These are phyloP conservation scores for Vigna trinervia DNA, from an alignment of 306 rosid species.

Conservation along the genomic window DNA sequence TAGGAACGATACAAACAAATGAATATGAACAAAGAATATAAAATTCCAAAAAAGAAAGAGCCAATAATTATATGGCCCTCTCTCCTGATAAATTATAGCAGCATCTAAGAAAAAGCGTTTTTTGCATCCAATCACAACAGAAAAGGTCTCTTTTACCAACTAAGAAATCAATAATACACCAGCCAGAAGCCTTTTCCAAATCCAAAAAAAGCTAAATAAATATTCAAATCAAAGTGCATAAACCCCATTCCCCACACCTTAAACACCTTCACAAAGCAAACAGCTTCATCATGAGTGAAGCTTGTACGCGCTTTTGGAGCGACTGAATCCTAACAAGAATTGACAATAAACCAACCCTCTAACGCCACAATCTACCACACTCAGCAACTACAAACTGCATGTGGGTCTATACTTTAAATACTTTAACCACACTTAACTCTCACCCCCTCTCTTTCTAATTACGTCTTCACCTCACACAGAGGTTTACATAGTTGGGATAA, in stretches of 20 bases:
- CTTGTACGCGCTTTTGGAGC: constrained; percentile 54
- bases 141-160: constrained; percentile 47
- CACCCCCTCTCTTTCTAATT: constrained; percentile 22
- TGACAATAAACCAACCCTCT: constrained; percentile 46
- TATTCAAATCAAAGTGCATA: constrained; percentile 20
- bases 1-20: constrained; percentile 42
- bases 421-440: constrained; percentile 18
- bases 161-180: constrained; percentile 42
- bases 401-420: constrained; percentile 43
- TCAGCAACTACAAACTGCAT: constrained; percentile 43
- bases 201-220: background rate
- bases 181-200: constrained; percentile 13
- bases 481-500: no score
- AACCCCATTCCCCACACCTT: constrained; percentile 38
- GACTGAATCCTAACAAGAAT: constrained; percentile 49
- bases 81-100: constrained; percentile 38
- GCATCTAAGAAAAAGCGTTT: constrained; percentile 58
- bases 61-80: constrained; percentile 65
- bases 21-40: constrained; percentile 27
- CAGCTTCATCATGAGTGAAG: constrained; percentile 46
- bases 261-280: constrained; percentile 29
- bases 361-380: constrained; percentile 46
- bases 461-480: constrained; percentile 40
- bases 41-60: constrained; percentile 46
- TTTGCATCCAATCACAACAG: constrained; percentile 52